A percentile compares a stretch with the other conserved stretches of the same genome.
Evolutionary conservation across 768 basidiomycete genomes (phyloP).

Genomic region (Flagelloscypha sp.): DNA sequence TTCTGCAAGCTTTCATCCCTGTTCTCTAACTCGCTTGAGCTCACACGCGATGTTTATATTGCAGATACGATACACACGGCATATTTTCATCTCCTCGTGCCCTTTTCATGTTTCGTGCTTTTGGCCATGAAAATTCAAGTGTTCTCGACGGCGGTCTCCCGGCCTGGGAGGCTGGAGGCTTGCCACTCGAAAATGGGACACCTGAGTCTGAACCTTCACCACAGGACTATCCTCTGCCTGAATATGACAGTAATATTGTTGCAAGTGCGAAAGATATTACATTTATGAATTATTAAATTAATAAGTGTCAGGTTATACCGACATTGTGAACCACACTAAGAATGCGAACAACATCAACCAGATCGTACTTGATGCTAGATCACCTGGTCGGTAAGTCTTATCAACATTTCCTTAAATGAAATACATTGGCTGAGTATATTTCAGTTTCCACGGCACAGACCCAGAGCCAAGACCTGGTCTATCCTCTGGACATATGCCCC

Average conservation of each 20-base stretch:
- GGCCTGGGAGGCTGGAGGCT: constrained; percentile 63
- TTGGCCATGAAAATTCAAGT: constrained; percentile 81
- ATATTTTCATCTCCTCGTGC: constrained; percentile 90
- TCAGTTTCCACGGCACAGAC: constrained; percentile 70
- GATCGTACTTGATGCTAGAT: constrained; percentile 82
- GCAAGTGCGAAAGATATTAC: too few species aligned
- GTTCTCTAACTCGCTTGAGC: constrained; percentile 5
- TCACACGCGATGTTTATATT: constrained; percentile 2
- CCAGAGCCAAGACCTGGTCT: constrained; percentile 87
- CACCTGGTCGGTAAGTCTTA: constrained; percentile 59
- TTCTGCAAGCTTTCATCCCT: constrained; percentile 51
- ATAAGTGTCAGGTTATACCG: constrained; percentile 80
- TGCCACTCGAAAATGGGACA: constrained; percentile 36
- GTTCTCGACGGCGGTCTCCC: constrained; percentile 92
- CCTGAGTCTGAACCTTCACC: constrained; percentile 18
- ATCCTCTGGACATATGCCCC: constrained; percentile 87
- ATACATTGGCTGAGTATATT: constrained; percentile 2
- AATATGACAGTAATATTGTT: too few species aligned
- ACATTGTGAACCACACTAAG: too few species aligned
- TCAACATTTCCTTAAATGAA: background rate
- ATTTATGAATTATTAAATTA: too few species aligned
- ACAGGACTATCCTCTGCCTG: constrained; percentile 44
- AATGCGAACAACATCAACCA: too few species aligned
- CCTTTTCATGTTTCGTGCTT: constrained; percentile 88
- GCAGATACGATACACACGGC: constrained; percentile 83